Conservation (phyloP, 106 monocot species). For the Iris macrosiphon region DNA sequence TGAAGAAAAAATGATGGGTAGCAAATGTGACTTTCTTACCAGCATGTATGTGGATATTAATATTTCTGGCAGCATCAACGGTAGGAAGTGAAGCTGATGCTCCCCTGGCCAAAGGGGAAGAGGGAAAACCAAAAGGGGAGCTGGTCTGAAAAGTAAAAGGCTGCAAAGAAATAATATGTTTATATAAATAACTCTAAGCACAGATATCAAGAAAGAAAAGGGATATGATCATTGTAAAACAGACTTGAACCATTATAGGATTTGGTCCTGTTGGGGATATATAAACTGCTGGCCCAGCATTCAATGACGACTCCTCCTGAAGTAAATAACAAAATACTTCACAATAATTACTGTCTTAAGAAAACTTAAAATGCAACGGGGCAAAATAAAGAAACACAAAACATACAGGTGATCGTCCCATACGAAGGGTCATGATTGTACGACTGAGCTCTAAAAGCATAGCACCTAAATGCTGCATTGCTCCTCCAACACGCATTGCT, state of each 20-base stretch:
- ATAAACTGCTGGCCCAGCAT: constrained; percentile 89
- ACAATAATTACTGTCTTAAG: too few relatives aligned
- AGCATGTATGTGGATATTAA: constrained; percentile 53
- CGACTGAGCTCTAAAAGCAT: constrained; percentile 95
- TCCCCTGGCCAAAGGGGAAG: constrained; percentile 26
- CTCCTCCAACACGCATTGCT: constrained; percentile 55
- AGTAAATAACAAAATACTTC: constrained; percentile 12
- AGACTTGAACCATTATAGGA: constrained; percentile 95
- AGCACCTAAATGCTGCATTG: constrained; percentile 93
- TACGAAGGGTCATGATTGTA: constrained; percentile 65
- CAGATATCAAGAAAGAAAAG: not conserved
- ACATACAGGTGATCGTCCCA: constrained; percentile 81
- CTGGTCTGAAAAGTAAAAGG: constrained; percentile 51
- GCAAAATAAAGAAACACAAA: not conserved
- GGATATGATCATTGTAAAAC: not conserved
- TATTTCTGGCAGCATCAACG: constrained; percentile 39
- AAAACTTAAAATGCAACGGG: not conserved
- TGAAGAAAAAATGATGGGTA: not conserved
- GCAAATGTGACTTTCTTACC: constrained; percentile 29
- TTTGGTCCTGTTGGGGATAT: constrained; percentile 76
- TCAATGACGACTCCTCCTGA: constrained; percentile 71
- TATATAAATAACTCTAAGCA: not conserved
- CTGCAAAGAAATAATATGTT: constrained; percentile 23
- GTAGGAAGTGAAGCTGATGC: constrained; percentile 24
- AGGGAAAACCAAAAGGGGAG: constrained; percentile 37